Conservation (phyloP, 306 rosid genomes). For the Corylus heterophylla region DNA sequence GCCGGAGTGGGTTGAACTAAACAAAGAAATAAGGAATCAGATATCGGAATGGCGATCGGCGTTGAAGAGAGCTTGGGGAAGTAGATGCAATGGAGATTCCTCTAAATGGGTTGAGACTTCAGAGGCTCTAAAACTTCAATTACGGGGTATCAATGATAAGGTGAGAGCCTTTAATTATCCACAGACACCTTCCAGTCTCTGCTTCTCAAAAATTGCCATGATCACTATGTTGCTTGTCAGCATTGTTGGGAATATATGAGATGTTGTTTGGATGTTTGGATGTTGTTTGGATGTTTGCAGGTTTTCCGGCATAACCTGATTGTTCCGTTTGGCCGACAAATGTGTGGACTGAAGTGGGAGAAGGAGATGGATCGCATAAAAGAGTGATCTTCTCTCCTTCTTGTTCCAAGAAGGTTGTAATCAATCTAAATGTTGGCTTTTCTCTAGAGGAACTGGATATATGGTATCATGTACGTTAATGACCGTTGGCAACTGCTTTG, state of each 20-base stretch:
- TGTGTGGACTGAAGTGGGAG: conserved; percentile 84
- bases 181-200: neutral
- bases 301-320: conserved; percentile 83
- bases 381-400: conserved; percentile 32
- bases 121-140: conserved; percentile 55
- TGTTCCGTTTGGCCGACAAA: conserved; percentile 88
- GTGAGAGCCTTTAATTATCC: conserved; percentile 27
- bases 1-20: conserved; percentile 90
- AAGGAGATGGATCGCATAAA: conserved; percentile 69
- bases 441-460: no score
- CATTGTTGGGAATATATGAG: neutral
- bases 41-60: conserved; percentile 58
- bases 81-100: conserved; percentile 51
- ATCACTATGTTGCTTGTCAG: neutral
- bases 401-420: no score
- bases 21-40: conserved; percentile 74
- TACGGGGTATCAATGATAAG: conserved; percentile 65
- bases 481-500: no score
- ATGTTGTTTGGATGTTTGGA: conserved; percentile 11
- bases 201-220: neutral
- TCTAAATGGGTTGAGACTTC: conserved; percentile 54
- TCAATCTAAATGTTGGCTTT: no score
- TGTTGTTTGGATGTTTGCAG: conserved; percentile 37
- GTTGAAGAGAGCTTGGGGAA: conserved; percentile 60
- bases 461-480: no score